These are phyloP conservation scores for Venturia carpophila DNA, from an alignment of 2,329 filamentous ascomycete species.

Conservation along the genomic window DNA sequence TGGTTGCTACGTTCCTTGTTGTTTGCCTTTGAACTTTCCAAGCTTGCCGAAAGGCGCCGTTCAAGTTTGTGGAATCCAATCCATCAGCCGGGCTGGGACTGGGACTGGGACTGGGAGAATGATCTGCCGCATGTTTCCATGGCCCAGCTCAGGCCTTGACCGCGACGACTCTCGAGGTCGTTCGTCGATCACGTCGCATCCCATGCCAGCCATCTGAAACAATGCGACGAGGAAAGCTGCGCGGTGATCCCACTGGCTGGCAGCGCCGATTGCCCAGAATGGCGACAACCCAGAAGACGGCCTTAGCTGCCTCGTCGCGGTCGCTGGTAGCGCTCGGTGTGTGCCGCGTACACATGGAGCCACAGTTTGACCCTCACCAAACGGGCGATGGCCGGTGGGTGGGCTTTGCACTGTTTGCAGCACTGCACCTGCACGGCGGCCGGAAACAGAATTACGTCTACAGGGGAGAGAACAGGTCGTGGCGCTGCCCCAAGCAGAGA, in stretches of 20 bases:
- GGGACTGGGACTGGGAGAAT: slow-evolving; percentile 2
- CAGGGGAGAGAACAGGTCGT: neutral
- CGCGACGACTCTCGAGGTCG: neutral
- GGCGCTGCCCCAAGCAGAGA: neutral
- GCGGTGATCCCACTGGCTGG: neutral
- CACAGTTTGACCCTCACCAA: too few relatives aligned
- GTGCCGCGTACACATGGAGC: neutral
- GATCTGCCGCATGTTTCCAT: neutral
- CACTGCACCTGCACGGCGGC: neutral
- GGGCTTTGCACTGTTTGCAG: too few relatives aligned
- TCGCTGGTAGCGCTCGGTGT: neutral
- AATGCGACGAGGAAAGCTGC: neutral
- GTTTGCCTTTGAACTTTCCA: neutral
- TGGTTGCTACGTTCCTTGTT: too few relatives aligned
- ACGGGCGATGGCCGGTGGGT: too few relatives aligned
- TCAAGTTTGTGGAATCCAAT: neutral
- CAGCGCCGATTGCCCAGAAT: neutral
- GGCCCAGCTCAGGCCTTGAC: too few relatives aligned
- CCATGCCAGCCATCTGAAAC: neutral
- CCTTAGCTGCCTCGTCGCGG: neutral
- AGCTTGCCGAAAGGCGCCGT: neutral
- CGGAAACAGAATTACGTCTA: neutral
- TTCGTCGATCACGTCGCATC: neutral
- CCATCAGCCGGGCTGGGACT: too few relatives aligned
- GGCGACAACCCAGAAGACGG: neutral